Conservation (phyloP, 345 rosid genomes). For the Citrus sp. region DNA sequence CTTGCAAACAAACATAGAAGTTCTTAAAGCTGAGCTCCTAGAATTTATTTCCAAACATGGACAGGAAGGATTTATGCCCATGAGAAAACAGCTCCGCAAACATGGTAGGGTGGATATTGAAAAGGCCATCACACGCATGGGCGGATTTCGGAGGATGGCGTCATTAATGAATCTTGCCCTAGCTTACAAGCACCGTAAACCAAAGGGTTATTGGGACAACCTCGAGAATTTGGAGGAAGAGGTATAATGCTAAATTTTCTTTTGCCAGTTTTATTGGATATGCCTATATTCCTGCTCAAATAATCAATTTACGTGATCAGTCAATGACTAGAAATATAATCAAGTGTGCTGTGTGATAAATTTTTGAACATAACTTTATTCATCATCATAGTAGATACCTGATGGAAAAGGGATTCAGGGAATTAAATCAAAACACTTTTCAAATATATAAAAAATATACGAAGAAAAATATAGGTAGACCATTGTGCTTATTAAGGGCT, state of each 20-base stretch:
- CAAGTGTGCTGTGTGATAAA: neutral
- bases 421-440: neutral
- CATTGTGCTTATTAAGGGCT: neutral
- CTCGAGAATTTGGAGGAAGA: slow-evolving; percentile 86
- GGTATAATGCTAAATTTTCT: slow-evolving; percentile 37
- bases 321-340: neutral
- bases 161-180: slow-evolving; percentile 77
- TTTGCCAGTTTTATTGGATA: neutral
- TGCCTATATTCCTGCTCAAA: neutral
- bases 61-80: slow-evolving; percentile 98
- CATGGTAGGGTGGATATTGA: slow-evolving; percentile 94
- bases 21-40: slow-evolving; percentile 72
- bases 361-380: neutral
- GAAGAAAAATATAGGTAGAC: neutral
- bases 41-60: slow-evolving; percentile 82
- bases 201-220: slow-evolving; percentile 97
- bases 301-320: neutral
- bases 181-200: slow-evolving; percentile 91
- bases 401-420: neutral
- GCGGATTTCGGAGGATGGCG: slow-evolving; percentile 90
- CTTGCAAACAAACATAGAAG: slow-evolving; percentile 53
- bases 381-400: neutral
- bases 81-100: slow-evolving; percentile 92
- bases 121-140: slow-evolving; percentile 89
- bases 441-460: neutral